Conservation (phyloP, 768 basidiomycete species). For the Mycena olivaceomarginata region DNA sequence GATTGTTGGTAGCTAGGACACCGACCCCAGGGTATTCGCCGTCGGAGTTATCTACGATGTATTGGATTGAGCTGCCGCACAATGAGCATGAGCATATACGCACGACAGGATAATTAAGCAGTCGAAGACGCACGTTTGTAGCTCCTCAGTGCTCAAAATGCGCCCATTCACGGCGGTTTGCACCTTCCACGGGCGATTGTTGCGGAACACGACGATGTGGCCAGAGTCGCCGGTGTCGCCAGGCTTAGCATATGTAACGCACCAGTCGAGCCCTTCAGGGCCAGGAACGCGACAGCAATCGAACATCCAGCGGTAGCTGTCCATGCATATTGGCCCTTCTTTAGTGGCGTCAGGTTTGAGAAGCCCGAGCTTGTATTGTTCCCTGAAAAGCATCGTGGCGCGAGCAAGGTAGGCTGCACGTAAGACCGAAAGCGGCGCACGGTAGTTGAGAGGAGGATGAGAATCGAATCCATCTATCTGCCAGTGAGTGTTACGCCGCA, state of each 20-base stretch:
- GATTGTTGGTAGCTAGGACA: slow-evolving; percentile 84
- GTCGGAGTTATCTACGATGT: slow-evolving; percentile 80
- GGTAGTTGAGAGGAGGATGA: slow-evolving; percentile 67
- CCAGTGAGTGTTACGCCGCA: not conserved
- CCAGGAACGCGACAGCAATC: slow-evolving; percentile 92
- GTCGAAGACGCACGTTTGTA: slow-evolving; percentile 71
- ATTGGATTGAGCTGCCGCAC: slow-evolving; percentile 78
- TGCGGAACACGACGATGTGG: slow-evolving; percentile 91
- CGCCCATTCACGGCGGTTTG: slow-evolving; percentile 72
- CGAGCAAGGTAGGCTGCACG: slow-evolving; percentile 86
- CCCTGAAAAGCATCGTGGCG: slow-evolving; percentile 84
- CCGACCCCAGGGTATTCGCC: slow-evolving; percentile 85
- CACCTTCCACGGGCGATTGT: slow-evolving; percentile 90
- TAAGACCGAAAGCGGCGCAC: slow-evolving; percentile 64
- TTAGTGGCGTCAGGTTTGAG: slow-evolving; percentile 79
- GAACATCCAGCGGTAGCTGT: slow-evolving; percentile 95
- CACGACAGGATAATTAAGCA: not conserved
- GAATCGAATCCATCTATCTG: slow-evolving; percentile 84
- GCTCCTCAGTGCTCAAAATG: slow-evolving; percentile 78
- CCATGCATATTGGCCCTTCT: slow-evolving; percentile 89
- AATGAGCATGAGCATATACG: not conserved
- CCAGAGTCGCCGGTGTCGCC: slow-evolving; percentile 78
- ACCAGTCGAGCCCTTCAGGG: slow-evolving; percentile 84
- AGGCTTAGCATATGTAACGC: slow-evolving; percentile 77
- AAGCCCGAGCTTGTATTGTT: slow-evolving; percentile 79